phyloP scores from a whole-genome alignment of 1,139 yeast genomes.

The Yamadazyma dushanensis region DNA sequence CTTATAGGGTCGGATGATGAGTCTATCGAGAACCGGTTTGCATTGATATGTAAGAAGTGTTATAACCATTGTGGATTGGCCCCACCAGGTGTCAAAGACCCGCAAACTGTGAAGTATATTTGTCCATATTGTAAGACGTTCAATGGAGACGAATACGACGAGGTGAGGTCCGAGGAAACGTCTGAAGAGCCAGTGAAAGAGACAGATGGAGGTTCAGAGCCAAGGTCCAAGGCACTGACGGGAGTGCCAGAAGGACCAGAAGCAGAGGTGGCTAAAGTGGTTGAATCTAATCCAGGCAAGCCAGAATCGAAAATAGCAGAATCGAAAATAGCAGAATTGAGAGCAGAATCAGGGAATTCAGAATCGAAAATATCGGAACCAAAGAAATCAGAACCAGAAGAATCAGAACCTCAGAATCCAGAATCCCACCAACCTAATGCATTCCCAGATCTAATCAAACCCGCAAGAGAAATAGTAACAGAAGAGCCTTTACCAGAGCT shows the following conservation, averaged over 20 bases:
- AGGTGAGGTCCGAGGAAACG: background rate
- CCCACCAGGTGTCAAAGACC: slow-evolving; percentile 61
- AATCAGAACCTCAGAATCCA: too few species aligned
- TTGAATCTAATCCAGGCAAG: too few species aligned
- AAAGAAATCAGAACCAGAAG: background rate
- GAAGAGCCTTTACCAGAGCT: slow-evolving; percentile 1
- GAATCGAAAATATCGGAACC: background rate
- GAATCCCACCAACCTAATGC: too few species aligned
- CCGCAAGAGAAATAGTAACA: too few species aligned
- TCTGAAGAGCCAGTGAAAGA: background rate
- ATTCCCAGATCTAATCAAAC: background rate
- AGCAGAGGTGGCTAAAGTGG: slow-evolving; percentile 4
- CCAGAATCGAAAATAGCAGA: background rate
- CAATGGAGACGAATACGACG: slow-evolving; percentile 41
- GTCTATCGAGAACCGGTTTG: slow-evolving; percentile 63
- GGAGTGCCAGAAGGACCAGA: slow-evolving; percentile 5
- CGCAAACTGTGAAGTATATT: slow-evolving; percentile 55
- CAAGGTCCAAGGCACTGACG: background rate
- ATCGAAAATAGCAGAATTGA: background rate
- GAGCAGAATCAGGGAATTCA: background rate
- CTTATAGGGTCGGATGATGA: slow-evolving; percentile 71
- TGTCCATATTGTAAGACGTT: slow-evolving; percentile 74
- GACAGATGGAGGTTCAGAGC: background rate
- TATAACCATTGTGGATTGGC: slow-evolving; percentile 79
- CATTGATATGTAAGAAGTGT: slow-evolving; percentile 70